Evolutionary conservation across 441 rosid genomes (phyloP).

Genomic region (Erodium chrysanthum): DNA sequence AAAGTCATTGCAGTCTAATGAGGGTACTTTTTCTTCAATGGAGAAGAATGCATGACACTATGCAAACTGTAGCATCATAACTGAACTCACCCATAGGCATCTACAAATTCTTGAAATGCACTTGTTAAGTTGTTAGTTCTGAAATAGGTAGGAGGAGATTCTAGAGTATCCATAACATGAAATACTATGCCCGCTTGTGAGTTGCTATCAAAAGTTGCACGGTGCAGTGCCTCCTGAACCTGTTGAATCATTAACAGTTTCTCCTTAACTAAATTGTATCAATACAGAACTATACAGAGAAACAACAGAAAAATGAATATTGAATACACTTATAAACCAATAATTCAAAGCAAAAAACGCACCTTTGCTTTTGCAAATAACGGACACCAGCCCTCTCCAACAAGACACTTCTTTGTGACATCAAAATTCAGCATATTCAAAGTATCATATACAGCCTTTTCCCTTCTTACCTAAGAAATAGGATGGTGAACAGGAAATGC

Average conservation of each 20-base stretch:
- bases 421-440: slow-evolving; percentile 69
- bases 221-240: slow-evolving; percentile 60
- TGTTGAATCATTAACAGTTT: slow-evolving; percentile 34
- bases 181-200: slow-evolving; percentile 64
- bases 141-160: slow-evolving; percentile 63
- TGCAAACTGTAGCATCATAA: neutral
- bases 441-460: slow-evolving; percentile 59
- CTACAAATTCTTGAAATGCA: slow-evolving; percentile 77
- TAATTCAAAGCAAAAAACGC: neutral
- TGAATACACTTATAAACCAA: neutral
- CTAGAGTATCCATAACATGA: slow-evolving; percentile 50
- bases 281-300: slow-evolving; percentile 24
- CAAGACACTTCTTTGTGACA: slow-evolving; percentile 72
- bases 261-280: slow-evolving; percentile 16
- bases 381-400: slow-evolving; percentile 71
- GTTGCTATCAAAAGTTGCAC: slow-evolving; percentile 56
- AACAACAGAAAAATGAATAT: neutral
- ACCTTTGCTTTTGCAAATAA: slow-evolving; percentile 53
- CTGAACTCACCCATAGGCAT: slow-evolving; percentile 71
- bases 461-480: slow-evolving; percentile 46
- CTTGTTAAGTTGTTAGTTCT: slow-evolving; percentile 52
- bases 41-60: neutral
- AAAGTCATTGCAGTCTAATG: neutral
- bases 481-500: slow-evolving; percentile 56
- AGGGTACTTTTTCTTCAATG: neutral